A percentile compares a stretch with the other conserved stretches of the same genome.
Evolutionary conservation across 441 rosid genomes (phyloP).

Genomic region (Viola pubescens): DNA sequence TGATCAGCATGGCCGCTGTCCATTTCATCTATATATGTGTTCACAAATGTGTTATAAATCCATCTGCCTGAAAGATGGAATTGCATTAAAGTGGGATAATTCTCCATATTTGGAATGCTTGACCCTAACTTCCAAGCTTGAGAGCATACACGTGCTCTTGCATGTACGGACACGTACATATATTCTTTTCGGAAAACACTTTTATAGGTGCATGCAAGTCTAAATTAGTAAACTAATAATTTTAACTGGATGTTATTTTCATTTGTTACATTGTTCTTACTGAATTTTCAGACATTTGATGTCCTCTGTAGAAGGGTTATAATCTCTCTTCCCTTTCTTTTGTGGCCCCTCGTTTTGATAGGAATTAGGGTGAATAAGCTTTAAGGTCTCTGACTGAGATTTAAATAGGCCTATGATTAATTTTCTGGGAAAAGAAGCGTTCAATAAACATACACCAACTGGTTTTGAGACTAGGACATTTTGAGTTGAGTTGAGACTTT

Average conservation of each 20-base stretch:
- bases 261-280: background rate
- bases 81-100: no score
- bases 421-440: background rate
- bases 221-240: background rate
- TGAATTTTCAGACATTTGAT: background rate
- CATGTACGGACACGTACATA: background rate
- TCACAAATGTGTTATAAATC: no score
- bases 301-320: background rate
- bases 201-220: background rate
- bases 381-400: background rate
- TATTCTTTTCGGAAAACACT: background rate
- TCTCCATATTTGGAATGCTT: no score
- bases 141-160: no score
- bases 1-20: no score
- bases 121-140: no score
- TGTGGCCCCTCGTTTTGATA: background rate
- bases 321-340: background rate
- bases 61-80: no score
- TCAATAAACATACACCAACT: no score
- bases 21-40: no score
- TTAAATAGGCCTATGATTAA: background rate
- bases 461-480: no score
- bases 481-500: no score
- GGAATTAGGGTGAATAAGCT: background rate
- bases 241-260: background rate